Evolutionary conservation across 306 rosid genomes (phyloP), one percentile per base, ranked within the genome.

Genomic region (Aeschynomene evenia): DNA sequence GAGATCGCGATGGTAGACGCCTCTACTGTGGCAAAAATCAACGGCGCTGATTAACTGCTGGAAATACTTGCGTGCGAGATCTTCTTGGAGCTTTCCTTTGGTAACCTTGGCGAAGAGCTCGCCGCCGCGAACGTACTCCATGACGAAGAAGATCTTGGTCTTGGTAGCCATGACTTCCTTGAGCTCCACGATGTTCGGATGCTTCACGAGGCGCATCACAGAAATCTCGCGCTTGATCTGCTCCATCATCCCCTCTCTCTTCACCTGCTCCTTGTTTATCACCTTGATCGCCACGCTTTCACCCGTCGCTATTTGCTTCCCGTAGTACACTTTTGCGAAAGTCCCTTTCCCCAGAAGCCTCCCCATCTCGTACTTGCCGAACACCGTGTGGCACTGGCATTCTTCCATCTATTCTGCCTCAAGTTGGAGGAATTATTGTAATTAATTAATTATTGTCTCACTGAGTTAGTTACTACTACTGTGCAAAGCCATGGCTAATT

Each of bases 11-110:
- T 91, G 97, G 11, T 87, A 86, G 10, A 91, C 88, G 0, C 92
- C 95, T 3, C 95, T 72, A 81, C 97, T 91, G 73, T 91, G 97
- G 57, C 92, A 91, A 73, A 82, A 91, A 63, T 88, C 97, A 9
- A 88, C 73, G 75, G 95, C 97, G 74, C 81, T 70, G 81, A 91
- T 86, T 8, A 91, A 15, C 10, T 91, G 90, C 73, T 86, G 97
- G 37, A 91, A 88, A 26, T 91, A 91, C 8, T 75, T 83, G 3
- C 92, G 83, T 24, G 97, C 92, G 0, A 14, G 66, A 70, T 88
- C 95, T 74, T 91, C 95, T 31, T 63, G 79, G 36, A 91, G 77
- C 50, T 63, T 84, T 0, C 97, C 95, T 40, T 57, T 85, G 0
- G 90, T 88, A 14, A 91, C 81, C 42, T 91, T 91, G 7, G 87